Percentiles rank a stretch among this genome's conserved stretches.
These are phyloP conservation scores for Asterochloris erici DNA, from an alignment of 139 green algal species.

Conservation along the genomic window DNA sequence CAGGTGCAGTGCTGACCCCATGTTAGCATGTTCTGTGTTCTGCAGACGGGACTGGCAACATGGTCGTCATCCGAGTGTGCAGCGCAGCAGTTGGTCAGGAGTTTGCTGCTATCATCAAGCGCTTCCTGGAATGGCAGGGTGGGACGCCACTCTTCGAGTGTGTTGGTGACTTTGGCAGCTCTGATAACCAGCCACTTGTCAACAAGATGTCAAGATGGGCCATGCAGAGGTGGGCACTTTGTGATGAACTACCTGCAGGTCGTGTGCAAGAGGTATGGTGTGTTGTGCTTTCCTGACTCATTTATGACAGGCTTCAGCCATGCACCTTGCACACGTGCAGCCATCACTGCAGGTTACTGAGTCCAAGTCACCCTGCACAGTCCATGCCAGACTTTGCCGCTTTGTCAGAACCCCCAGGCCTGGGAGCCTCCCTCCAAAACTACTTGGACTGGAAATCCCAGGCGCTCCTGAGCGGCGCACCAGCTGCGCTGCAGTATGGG, in stretches of 20 bases:
- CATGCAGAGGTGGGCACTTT: neutral
- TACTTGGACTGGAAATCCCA: too few species aligned
- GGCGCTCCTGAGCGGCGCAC: too few species aligned
- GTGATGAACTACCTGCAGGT: neutral
- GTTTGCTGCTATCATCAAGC: neutral
- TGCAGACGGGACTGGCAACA: slow-evolving; percentile 1
- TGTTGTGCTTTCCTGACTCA: neutral
- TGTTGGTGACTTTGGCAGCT: neutral
- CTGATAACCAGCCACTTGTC: neutral
- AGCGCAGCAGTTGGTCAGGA: neutral
- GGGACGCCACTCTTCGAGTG: neutral
- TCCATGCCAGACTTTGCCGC: neutral
- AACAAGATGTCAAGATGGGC: neutral
- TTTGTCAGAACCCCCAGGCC: neutral
- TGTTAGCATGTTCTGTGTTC: neutral
- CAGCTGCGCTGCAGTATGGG: neutral
- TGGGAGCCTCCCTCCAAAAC: too few species aligned
- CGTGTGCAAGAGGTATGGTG: neutral
- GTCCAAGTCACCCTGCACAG: neutral
- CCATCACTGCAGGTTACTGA: neutral
- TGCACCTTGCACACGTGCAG: neutral
- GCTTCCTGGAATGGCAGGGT: neutral
- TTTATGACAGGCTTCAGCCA: neutral
- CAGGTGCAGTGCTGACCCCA: neutral
- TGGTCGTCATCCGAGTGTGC: slow-evolving; percentile 3